Percentiles rank a stretch among this genome's conserved stretches.
phyloP scores from a whole-genome alignment of 1,284 basidiomycete genomes.

The Sanghuangporus sanghuang region DNA sequence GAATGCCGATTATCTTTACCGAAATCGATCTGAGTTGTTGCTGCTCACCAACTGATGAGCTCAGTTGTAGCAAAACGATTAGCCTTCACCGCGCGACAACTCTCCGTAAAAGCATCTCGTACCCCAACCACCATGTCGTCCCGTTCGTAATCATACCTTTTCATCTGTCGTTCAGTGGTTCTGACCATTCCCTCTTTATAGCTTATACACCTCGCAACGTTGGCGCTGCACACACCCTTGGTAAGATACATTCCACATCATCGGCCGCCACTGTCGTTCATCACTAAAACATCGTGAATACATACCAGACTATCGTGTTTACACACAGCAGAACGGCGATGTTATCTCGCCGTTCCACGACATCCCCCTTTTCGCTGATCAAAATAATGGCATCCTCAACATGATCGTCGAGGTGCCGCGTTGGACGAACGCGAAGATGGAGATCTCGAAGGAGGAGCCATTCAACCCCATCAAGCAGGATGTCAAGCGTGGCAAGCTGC shows the following conservation, averaged over 20 bases:
- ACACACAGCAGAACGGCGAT: slow-evolving; percentile 82
- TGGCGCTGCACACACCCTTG: slow-evolving; percentile 89
- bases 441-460: slow-evolving; percentile 94
- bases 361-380: slow-evolving; percentile 94
- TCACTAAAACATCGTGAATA: slow-evolving; percentile 3
- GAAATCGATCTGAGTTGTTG: slow-evolving; percentile 4
- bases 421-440: slow-evolving; percentile 99
- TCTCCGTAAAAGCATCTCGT: slow-evolving; percentile 34
- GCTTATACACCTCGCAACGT: slow-evolving; percentile 75
- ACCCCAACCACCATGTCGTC: slow-evolving; percentile 45
- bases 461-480: slow-evolving; percentile 99
- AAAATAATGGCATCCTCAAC: slow-evolving; percentile 91
- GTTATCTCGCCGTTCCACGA: slow-evolving; percentile 94
- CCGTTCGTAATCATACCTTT: slow-evolving; percentile 47
- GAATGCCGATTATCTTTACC: neutral
- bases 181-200: slow-evolving; percentile 28
- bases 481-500: slow-evolving; percentile 92
- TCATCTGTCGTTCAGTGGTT: slow-evolving; percentile 11
- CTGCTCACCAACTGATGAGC: neutral
- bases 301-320: slow-evolving; percentile 87
- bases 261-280: neutral
- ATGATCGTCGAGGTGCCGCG: slow-evolving; percentile 99
- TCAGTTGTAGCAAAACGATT: slow-evolving; percentile 39
- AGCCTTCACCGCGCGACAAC: slow-evolving; percentile 51
- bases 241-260: slow-evolving; percentile 38